Percentiles rank a stretch among this genome's conserved stretches.
These are phyloP conservation scores for Chlamydomonas sp. DNA, from an alignment of 139 green algal genomes.

Conservation along the genomic window DNA sequence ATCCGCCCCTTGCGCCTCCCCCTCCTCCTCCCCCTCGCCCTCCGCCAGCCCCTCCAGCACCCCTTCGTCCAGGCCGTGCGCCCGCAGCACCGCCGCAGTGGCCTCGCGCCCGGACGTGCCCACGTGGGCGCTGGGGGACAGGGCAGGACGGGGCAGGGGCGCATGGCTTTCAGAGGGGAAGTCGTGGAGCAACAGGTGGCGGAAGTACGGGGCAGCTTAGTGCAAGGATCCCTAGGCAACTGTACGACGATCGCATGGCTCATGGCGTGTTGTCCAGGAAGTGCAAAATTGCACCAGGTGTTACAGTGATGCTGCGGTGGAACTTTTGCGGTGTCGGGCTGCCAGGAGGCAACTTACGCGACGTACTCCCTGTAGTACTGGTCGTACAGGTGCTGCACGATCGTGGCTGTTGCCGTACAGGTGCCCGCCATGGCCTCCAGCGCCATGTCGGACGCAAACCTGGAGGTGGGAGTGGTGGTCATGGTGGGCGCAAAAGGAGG, in stretches of 20 bases:
- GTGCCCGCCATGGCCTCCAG: slow-evolving; percentile 16
- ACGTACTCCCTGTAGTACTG: not conserved
- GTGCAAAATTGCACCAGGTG: not conserved
- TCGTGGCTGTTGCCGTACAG: not conserved
- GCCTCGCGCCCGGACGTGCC: not conserved
- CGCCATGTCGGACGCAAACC: slow-evolving; percentile 20
- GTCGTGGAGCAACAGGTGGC: no score
- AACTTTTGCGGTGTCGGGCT: no score
- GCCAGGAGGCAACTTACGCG: not conserved
- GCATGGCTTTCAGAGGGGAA: not conserved
- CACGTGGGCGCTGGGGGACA: not conserved
- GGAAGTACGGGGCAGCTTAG: no score
- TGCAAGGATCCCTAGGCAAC: not conserved
- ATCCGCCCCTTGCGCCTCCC: no score
- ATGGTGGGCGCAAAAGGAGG: not conserved
- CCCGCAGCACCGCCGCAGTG: not conserved
- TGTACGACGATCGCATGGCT: no score
- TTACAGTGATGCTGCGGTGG: no score
- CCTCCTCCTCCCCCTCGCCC: not conserved
- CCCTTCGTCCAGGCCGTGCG: not conserved
- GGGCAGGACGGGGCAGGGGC: not conserved
- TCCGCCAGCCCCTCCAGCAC: not conserved
- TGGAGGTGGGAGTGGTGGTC: not conserved
- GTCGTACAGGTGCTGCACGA: slow-evolving; percentile 11
- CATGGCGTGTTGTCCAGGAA: no score